Base-by-base conservation (phyloP, 148 eudicot species). In the Dysphania ambrosioides region DNA sequence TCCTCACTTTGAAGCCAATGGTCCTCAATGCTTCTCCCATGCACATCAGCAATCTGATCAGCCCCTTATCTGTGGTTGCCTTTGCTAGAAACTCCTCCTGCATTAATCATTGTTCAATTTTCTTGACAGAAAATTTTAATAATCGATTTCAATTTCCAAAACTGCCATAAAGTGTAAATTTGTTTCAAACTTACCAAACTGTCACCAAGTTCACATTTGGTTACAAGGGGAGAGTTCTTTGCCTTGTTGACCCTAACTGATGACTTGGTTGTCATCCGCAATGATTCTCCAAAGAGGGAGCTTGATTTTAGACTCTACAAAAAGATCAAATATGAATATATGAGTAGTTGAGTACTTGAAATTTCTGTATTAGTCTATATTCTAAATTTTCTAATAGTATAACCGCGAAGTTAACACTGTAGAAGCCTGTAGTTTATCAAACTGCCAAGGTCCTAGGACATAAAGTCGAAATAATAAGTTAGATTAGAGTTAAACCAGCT, bases 11-110 rank as follows among this genome's bases (percentile, higher is more conserved):
- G 84, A 84, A 96, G 66, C 87, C 87, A 81, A 96, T 92, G 55
- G 97, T 96, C 71, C 99, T 84, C 16, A 96, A 44, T 27, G 99
- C 99, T 85, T 96, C 99, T 53, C 99, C 97, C 97, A 96, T 90
- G 82, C 97, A 89, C 78, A 80, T 82, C 91, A 96, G 75, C 79
- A 96, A 68, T 75, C 94, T 87, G 24, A 90, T 89, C 72, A 96
- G 79, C 47, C 89, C 97, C 86, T 92, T 96, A 74, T 92, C 99
- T 34, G 85, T 23, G 23, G 99, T 92, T 67, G 97, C 80, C 84
- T 92, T 96, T 66, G 86, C n/a, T 49, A 96, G 83, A 75, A 96
- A 96, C 78, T 90, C 97, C 80, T 96, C 97, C 99, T 95, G 85
- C 76, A 82, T 68, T 77, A 8, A 58, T 56, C 4, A 6, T 57